Base-by-base conservation (phyloP, 352 stramenopile species). In the Pythium graminicola region DNA sequence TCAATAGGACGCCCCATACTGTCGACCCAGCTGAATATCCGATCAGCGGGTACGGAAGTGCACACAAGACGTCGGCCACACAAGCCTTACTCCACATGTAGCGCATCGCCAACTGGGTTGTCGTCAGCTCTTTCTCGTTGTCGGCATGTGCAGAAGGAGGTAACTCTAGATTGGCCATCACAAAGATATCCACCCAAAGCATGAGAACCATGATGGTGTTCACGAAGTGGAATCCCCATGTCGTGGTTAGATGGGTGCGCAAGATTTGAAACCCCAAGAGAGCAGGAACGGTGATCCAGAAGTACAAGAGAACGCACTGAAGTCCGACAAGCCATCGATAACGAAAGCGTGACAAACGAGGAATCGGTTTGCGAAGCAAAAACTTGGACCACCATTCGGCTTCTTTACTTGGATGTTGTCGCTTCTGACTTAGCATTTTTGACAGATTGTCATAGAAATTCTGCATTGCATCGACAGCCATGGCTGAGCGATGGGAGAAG, bases 91-190 rank as follows among this genome's bases (percentile, higher is more conserved):
- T 57, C 1, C 60, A 33, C 28, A 82, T 68, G 23, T 70, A 64
- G 3, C 42, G 49, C 7, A 27, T 11, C 7, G 64, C 69, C 0
- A 70, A 62, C 2, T 66, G 60, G 3, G 16, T 50, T 41, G 17
- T 63, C 1, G 64, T 42, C 3, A 54, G 36, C 19, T 72, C 23
- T 29, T 61, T 73, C 47, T 76, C 74, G 14, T 65, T 45, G 14
- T 60, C 64, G 10, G 51, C 44, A 1, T 20, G 35, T 5, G 41
- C 65, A 39, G 58, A 65, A 2, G 57, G 60, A 8, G 26, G 17
- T 17, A 60, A 16, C 23, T 63, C 53, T 31, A 86, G 35, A 27
- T 86, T 72, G 6, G 74, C 57, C 17, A 69, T 81, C 20, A 81
- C 16, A 51, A 82, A 86, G 14, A 82, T 58, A 26, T 86, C 75